phyloP scores from a whole-genome alignment of 2,329 filamentous ascomycete genomes.

The Alternaria infectoria region DNA sequence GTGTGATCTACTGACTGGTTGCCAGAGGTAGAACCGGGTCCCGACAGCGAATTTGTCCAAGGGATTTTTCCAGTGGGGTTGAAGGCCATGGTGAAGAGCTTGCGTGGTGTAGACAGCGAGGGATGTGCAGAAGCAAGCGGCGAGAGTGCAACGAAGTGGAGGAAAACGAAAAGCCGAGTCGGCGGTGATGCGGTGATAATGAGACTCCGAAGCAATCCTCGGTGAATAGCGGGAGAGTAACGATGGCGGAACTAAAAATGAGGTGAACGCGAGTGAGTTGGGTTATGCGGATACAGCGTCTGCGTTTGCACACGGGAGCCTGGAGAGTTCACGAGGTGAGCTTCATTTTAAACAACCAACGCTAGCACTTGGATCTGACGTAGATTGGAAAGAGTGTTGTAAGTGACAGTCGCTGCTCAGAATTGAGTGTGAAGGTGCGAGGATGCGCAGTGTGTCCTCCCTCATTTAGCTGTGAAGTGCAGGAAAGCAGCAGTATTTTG shows the following conservation, averaged over 20 bases:
- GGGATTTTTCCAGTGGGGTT: not conserved
- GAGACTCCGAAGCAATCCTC: not conserved
- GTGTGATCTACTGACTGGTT: not conserved
- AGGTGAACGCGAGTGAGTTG: constrained; percentile 5
- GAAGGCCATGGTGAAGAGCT: not conserved
- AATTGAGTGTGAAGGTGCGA: not conserved
- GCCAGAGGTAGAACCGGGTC: not conserved
- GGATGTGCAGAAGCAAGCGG: not conserved
- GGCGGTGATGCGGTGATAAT: not conserved
- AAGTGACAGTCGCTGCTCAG: not conserved
- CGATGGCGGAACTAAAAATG: constrained; percentile 2
- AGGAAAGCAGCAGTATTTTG: not conserved
- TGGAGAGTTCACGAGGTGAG: not conserved
- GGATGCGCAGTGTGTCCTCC: not conserved
- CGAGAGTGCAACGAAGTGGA: not conserved
- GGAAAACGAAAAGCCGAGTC: not conserved
- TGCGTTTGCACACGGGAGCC: constrained; percentile 5
- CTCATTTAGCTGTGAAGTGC: not conserved
- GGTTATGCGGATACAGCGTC: constrained; percentile 5
- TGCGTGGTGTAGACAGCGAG: not conserved
- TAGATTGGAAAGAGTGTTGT: not conserved
- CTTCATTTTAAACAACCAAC: not conserved
- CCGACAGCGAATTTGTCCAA: not conserved
- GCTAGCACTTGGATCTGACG: not conserved
- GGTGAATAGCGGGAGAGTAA: not conserved